phyloP scores from a whole-genome alignment of 1,139 yeast species.

The Lodderomyces jiufengensis region DNA sequence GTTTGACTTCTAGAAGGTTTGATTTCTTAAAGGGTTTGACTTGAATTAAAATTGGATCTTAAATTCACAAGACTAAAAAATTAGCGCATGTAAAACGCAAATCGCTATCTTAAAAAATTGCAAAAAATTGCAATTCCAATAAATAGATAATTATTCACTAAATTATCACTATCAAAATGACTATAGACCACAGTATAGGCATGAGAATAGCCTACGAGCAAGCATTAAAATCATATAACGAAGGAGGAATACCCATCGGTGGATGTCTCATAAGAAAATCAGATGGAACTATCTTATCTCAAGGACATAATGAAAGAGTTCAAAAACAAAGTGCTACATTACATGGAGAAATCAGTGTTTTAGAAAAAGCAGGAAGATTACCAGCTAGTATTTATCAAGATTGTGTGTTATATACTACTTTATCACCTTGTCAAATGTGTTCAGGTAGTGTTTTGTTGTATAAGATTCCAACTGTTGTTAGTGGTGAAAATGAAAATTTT shows the following conservation, averaged over 20 bases:
- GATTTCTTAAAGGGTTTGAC: too few species aligned
- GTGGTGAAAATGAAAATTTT: conserved; percentile 84
- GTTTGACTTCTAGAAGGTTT: too few species aligned
- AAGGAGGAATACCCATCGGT: conserved; percentile 94
- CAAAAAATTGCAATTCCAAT: too few species aligned
- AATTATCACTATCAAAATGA: too few species aligned
- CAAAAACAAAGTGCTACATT: conserved; percentile 77
- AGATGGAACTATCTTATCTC: conserved; percentile 78
- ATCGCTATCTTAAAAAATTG: too few species aligned
- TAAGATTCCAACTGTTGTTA: conserved; percentile 78
- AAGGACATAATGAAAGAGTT: conserved; percentile 85
- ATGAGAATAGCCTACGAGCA: conserved; percentile 69
- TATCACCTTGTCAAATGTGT: conserved; percentile 94
- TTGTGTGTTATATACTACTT: conserved; percentile 82
- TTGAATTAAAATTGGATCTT: too few species aligned
- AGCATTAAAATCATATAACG: conserved; percentile 55
- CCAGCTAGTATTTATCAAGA: conserved; percentile 63
- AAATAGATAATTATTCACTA: too few species aligned
- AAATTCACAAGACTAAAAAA: too few species aligned
- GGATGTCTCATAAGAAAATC: conserved; percentile 66
- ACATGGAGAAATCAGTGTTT: conserved; percentile 87
- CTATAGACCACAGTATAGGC: conserved; percentile 53
- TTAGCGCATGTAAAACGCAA: too few species aligned
- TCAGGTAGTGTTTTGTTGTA: conserved; percentile 88
- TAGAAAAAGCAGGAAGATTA: conserved; percentile 87